These are phyloP conservation scores for Orbilia javanica DNA, from an alignment of 2,329 filamentous ascomycete species.

Conservation along the genomic window DNA sequence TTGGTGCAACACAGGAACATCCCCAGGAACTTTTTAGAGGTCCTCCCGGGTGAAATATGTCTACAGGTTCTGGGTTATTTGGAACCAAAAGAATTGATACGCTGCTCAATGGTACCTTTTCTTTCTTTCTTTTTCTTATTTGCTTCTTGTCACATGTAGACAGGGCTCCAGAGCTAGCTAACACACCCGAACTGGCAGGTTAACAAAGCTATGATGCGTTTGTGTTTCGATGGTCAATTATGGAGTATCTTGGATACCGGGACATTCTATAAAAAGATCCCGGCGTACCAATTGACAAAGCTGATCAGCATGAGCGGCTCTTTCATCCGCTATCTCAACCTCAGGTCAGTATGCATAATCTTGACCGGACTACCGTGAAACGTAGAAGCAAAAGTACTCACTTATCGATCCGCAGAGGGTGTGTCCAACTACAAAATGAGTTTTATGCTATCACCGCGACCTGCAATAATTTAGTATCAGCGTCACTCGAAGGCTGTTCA, in stretches of 20 bases:
- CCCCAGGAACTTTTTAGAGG: slow-evolving; percentile 76
- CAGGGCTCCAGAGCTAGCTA: slow-evolving; percentile 7
- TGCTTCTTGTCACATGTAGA: not conserved
- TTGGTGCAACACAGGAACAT: slow-evolving; percentile 43
- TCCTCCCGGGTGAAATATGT: slow-evolving; percentile 84
- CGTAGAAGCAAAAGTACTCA: not conserved
- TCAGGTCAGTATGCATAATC: slow-evolving; percentile 69
- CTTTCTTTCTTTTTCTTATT: too few species aligned
- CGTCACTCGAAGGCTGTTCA: slow-evolving; percentile 88
- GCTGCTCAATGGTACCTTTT: slow-evolving; percentile 81
- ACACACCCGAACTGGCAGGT: slow-evolving; percentile 53
- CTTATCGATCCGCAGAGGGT: slow-evolving; percentile 71
- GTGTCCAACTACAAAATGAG: slow-evolving; percentile 86
- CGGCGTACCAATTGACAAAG: slow-evolving; percentile 82
- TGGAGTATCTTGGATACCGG: slow-evolving; percentile 88
- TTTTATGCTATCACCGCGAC: slow-evolving; percentile 85
- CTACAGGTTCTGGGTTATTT: slow-evolving; percentile 82
- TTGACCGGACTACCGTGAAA: not conserved
- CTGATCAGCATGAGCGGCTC: slow-evolving; percentile 88
- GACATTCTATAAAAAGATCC: slow-evolving; percentile 88
- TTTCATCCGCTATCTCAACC: slow-evolving; percentile 89
- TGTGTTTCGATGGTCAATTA: slow-evolving; percentile 94
- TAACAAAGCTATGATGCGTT: slow-evolving; percentile 77
- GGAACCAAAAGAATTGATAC: slow-evolving; percentile 82
- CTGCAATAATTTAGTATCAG: slow-evolving; percentile 87